These are phyloP conservation scores for Glycine latifolia DNA, from an alignment of 306 rosid species.

Conservation along the genomic window DNA sequence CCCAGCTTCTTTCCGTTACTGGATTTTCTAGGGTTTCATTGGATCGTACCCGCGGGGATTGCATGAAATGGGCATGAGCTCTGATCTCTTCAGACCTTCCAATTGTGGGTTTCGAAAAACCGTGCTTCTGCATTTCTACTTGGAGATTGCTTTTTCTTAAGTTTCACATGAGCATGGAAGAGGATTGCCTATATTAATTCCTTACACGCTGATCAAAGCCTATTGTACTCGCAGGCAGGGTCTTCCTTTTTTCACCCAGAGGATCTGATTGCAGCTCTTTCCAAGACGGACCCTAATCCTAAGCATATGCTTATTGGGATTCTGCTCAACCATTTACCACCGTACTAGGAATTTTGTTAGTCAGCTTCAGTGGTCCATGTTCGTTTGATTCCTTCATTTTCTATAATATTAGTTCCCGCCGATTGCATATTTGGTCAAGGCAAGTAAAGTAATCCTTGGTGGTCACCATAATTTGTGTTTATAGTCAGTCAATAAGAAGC, in stretches of 20 bases:
- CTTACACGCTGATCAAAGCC: too few species aligned
- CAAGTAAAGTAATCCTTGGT: neutral
- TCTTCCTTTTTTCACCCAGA: conserved; percentile 45
- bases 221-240: too few species aligned
- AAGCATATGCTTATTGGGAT: conserved; percentile 9
- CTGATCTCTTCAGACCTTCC: conserved; percentile 28
- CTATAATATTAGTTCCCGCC: neutral
- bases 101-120: conserved; percentile 3
- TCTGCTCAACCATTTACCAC: conserved; percentile 22
- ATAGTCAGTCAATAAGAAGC: conserved; percentile 52
- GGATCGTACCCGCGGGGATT: conserved; percentile 20
- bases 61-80: conserved; percentile 53
- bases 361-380: neutral
- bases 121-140: conserved; percentile 54
- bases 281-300: neutral
- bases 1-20: conserved; percentile 18
- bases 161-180: conserved; percentile 66
- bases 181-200: conserved; percentile 57
- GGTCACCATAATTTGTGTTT: conserved; percentile 37
- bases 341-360: neutral
- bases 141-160: conserved; percentile 53
- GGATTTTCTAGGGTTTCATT: conserved; percentile 52
- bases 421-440: conserved; percentile 1
- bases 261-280: conserved; percentile 39
- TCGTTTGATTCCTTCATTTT: neutral